Percentiles rank a stretch among this genome's conserved stretches.
Evolutionary conservation across 805 yeast genomes (phyloP).

Genomic region (Candida tammaniensis): DNA sequence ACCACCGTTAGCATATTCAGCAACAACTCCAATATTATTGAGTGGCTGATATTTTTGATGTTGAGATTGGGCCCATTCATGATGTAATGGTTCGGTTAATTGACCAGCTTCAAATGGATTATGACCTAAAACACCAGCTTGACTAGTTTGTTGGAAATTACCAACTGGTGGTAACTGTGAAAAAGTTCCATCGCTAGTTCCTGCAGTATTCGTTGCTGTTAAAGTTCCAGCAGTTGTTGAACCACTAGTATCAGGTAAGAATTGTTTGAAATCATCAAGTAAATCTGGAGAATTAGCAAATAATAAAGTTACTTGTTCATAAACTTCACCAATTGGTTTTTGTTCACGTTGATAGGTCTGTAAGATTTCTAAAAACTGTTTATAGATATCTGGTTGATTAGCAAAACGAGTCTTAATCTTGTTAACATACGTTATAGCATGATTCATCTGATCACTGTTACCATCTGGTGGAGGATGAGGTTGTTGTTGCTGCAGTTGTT

Average conservation of each 20-base stretch:
- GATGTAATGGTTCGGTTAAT: neutral
- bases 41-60: slow-evolving; percentile 2
- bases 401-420: slow-evolving; percentile 93
- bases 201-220: slow-evolving; percentile 39
- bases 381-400: slow-evolving; percentile 92
- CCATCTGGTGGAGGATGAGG: slow-evolving; percentile 27
- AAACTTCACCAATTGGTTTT: slow-evolving; percentile 92
- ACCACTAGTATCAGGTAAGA: slow-evolving; percentile 77
- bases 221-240: slow-evolving; percentile 24
- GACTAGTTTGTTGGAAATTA: slow-evolving; percentile 43
- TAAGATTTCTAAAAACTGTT: slow-evolving; percentile 87
- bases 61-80: neutral
- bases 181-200: slow-evolving; percentile 27
- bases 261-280: slow-evolving; percentile 90
- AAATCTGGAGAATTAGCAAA: slow-evolving; percentile 94
- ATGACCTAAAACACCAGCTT: neutral
- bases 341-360: slow-evolving; percentile 97
- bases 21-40: neutral
- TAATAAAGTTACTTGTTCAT: slow-evolving; percentile 83
- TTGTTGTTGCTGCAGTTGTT: slow-evolving; percentile 1
- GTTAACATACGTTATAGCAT: slow-evolving; percentile 94
- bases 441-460: slow-evolving; percentile 90
- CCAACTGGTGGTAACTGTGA: slow-evolving; percentile 86
- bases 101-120: neutral
- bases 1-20: neutral